Evolutionary conservation across 805 yeast genomes (phyloP).

Genomic region (Clavispora vitiphila): DNA sequence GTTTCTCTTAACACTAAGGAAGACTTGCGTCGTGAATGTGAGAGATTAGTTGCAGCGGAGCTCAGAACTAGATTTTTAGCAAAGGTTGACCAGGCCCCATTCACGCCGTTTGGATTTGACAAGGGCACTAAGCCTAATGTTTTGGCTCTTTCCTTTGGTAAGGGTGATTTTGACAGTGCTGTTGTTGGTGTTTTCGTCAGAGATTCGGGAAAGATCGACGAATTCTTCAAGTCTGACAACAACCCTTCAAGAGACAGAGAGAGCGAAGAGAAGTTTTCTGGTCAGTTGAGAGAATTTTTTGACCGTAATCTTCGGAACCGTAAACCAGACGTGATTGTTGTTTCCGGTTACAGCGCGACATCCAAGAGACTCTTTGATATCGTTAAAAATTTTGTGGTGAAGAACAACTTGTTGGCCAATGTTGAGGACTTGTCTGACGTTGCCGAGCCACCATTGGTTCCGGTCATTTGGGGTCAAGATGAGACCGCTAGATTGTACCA

Average conservation of each 20-base stretch:
- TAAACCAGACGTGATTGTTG: constrained; percentile 82
- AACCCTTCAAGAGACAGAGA: constrained; percentile 51
- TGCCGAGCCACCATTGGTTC: constrained; percentile 50
- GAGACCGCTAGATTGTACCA: constrained; percentile 90
- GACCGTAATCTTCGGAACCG: constrained; percentile 49
- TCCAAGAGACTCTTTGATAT: constrained; percentile 57
- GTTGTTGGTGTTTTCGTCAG: constrained; percentile 75
- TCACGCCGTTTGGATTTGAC: constrained; percentile 69
- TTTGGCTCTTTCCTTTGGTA: constrained; percentile 77
- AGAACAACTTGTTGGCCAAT: constrained; percentile 48
- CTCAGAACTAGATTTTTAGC: constrained; percentile 66
- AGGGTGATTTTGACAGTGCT: constrained; percentile 81
- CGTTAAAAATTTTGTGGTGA: constrained; percentile 51
- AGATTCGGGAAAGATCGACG: constrained; percentile 74
- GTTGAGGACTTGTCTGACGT: constrained; percentile 39
- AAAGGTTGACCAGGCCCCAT: constrained; percentile 91
- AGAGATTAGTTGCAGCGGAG: constrained; percentile 59
- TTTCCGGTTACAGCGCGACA: constrained; percentile 81
- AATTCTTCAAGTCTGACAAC: constrained; percentile 72
- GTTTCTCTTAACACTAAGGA: constrained; percentile 78
- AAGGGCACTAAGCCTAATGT: constrained; percentile 84
- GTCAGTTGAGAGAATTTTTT: constrained; percentile 63
- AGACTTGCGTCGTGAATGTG: constrained; percentile 70
- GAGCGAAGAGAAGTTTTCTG: constrained; percentile 42
- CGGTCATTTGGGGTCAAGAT: constrained; percentile 80